A percentile compares a stretch with the other conserved stretches of the same genome.
Conservation (phyloP, 2,329 filamentous ascomycete genomes). For the Myriosclerotinia duriaeana region DNA sequence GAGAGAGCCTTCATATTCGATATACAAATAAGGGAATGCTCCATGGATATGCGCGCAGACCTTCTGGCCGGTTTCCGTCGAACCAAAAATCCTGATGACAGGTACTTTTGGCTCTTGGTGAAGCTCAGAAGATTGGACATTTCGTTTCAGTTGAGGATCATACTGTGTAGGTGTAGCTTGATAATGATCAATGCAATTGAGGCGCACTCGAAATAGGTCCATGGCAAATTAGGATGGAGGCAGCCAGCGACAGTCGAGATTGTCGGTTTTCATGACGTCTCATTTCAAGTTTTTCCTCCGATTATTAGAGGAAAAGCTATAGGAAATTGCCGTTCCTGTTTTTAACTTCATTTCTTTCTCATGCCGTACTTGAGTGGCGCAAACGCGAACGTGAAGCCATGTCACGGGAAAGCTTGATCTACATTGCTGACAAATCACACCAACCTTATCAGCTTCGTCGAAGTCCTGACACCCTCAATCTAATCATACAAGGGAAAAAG, state of each 20-base stretch:
- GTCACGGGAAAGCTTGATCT: background rate
- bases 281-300: background rate
- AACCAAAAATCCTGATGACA: conserved; percentile 85
- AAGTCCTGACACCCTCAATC: no score
- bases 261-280: conserved; percentile 15
- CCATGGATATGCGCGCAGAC: conserved; percentile 96
- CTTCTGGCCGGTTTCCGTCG: conserved; percentile 92
- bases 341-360: background rate
- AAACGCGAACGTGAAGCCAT: conserved; percentile 5
- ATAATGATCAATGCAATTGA: conserved; percentile 97
- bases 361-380: conserved; percentile 3
- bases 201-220: conserved; percentile 82
- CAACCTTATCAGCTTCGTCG: no score
- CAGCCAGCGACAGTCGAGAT: background rate
- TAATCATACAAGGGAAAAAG: background rate
- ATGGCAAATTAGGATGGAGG: conserved; percentile 41
- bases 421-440: background rate
- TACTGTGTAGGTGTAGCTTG: conserved; percentile 75
- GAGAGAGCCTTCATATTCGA: conserved; percentile 76
- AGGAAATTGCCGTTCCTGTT: background rate
- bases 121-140: conserved; percentile 57
- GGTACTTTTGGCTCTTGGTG: conserved; percentile 72
- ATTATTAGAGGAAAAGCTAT: background rate
- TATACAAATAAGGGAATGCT: conserved; percentile 91
- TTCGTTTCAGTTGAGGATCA: conserved; percentile 74